A percentile compares a stretch with the other conserved stretches of the same genome.
These are phyloP conservation scores for Plasmodium relictum DNA, from an alignment of 169 alveolate species.

Conservation along the genomic window DNA sequence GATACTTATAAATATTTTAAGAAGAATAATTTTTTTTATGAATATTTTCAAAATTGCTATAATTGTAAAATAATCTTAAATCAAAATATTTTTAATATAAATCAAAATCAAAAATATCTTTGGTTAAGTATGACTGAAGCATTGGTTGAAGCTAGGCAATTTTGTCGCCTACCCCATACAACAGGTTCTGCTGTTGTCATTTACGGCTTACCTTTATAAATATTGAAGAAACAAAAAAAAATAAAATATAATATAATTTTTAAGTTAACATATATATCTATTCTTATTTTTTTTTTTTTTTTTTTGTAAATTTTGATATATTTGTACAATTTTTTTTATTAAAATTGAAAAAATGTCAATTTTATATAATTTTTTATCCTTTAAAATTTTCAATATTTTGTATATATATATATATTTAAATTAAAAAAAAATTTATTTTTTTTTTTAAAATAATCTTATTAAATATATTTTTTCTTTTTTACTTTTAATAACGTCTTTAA, in stretches of 20 bases:
- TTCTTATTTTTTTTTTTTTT: not conserved
- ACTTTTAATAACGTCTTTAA: no score
- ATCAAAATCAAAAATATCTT: conserved; percentile 50
- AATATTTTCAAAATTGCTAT: conserved; percentile 49
- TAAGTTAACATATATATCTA: no score
- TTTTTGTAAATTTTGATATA: conserved; percentile 13
- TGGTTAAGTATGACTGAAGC: conserved; percentile 81
- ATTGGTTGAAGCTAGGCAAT: conserved; percentile 79
- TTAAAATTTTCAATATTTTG: conserved; percentile 6
- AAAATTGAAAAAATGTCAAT: not conserved
- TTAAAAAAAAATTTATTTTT: no score
- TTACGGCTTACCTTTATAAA: conserved; percentile 82
- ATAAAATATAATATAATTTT: not conserved
- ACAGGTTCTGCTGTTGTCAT: conserved; percentile 82
- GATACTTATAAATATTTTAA: conserved; percentile 46
- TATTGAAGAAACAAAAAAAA: not conserved
- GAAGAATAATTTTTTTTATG: conserved; percentile 52
- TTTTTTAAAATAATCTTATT: no score
- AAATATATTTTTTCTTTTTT: no score
- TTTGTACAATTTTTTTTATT: not conserved
- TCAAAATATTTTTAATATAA: conserved; percentile 43
- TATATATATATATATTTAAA: not conserved
- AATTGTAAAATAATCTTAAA: conserved; percentile 28
- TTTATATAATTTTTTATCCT: not conserved
- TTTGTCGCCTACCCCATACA: conserved; percentile 81